Evolutionary conservation across 495 filamentous ascomycete species (phyloP), one percentile per base, ranked within the genome.

Genomic region (Trichocladium uniseriatum): DNA sequence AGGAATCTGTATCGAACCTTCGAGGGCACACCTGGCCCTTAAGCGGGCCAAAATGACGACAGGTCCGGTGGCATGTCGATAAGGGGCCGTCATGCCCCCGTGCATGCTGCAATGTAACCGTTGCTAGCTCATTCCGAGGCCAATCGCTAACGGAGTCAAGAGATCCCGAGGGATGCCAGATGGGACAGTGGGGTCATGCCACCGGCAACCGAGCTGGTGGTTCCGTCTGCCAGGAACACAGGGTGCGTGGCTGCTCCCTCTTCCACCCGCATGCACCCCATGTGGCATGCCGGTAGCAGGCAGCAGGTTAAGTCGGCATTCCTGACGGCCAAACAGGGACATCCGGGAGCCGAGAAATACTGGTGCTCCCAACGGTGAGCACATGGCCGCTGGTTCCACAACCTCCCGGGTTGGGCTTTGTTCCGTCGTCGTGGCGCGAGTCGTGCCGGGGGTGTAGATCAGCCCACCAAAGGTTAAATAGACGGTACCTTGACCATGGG

Each of bases 331-430:
- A 9, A 55, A 48, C 43, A 40, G 48, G 53, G 53, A 48, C 48
- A 51, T 51, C 51, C 53, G 43, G 43, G 43, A 29, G 11, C 41
- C 38, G 31, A 47, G 32, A 29, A 24, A 19, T 14, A 9, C 41
- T 31, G 36, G 35, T 41, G 34, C 42, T 22, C 36, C 34, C 6
- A 24, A 46, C 36, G 15, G 27, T 20, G 52, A n/a, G 35, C 52
- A 54, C 46, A 54, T 50, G 52, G 36, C 36, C 29, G 20, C 15
- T 21, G 45, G 52, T 50, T 54, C 52, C 52, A 54, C 52, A 50
- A 46, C n/a, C 31, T 21, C 37, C n/a, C 28, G 31, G 11, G 43
- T 49, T 43, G 32, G 52, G 49, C 49, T 51, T 15, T 35, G 35
- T 9, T 38, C 21, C 18, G 8, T n/a, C 15, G 32, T 11, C 8